Conservation (phyloP, 2,329 filamentous ascomycete species). For the Ceratocystis variospora region DNA sequence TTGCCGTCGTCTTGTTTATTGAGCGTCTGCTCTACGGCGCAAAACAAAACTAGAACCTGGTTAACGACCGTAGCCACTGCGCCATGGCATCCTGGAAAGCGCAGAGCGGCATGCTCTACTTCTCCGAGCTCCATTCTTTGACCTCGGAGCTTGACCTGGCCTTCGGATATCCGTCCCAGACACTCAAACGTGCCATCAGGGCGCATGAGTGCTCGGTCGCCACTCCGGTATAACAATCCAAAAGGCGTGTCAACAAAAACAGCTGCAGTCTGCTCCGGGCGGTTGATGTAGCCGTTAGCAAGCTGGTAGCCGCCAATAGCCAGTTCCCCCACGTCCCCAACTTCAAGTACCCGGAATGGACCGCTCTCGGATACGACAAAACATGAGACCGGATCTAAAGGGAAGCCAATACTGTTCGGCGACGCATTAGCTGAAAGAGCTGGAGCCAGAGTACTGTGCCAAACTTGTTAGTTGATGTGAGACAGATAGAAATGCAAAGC, state of each 20-base stretch:
- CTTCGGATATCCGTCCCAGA: slow-evolving; percentile 61
- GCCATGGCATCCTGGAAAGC: slow-evolving; percentile 46
- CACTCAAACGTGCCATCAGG: slow-evolving; percentile 63
- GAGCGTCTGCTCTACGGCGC: slow-evolving; percentile 32
- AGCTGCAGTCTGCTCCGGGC: slow-evolving; percentile 56
- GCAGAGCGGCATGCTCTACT: slow-evolving; percentile 55
- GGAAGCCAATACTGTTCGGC: slow-evolving; percentile 59
- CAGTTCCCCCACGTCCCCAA: slow-evolving; percentile 63
- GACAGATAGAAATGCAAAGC: background rate
- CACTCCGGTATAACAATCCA: slow-evolving; percentile 67
- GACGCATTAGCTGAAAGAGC: slow-evolving; percentile 42
- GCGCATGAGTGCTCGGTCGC: slow-evolving; percentile 63
- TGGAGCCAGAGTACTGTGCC: slow-evolving; percentile 54
- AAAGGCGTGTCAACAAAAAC: slow-evolving; percentile 57
- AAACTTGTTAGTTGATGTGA: slow-evolving; percentile 4
- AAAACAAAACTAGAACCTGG: slow-evolving; percentile 62
- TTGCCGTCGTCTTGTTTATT: background rate
- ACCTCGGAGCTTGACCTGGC: slow-evolving; percentile 76
- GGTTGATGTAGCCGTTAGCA: slow-evolving; percentile 68
- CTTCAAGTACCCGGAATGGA: slow-evolving; percentile 42
- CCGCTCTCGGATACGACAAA: slow-evolving; percentile 47
- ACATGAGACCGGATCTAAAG: slow-evolving; percentile 67
- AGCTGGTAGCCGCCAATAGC: slow-evolving; percentile 69
- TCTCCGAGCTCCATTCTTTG: slow-evolving; percentile 73
- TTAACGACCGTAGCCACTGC: slow-evolving; percentile 54